A percentile compares a stretch with the other conserved stretches of the same genome.
These are phyloP conservation scores for Pleurotus sapidus DNA, from an alignment of 768 basidiomycete genomes.

Conservation along the genomic window DNA sequence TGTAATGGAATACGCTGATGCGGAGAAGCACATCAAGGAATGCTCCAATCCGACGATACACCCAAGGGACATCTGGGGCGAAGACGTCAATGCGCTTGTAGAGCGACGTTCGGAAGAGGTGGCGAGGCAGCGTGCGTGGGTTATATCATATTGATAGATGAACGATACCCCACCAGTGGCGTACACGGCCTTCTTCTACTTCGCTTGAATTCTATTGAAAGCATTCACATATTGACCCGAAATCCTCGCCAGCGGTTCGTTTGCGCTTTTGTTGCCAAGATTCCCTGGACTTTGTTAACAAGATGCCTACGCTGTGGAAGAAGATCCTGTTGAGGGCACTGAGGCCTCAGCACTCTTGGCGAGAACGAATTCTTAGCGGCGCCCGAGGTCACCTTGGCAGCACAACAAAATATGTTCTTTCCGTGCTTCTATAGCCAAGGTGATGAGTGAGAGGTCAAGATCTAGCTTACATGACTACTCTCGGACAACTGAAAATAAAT, in stretches of 20 bases:
- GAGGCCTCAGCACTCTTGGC: background rate
- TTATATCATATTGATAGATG: conserved; percentile 19
- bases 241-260: no score
- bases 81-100: conserved; percentile 57
- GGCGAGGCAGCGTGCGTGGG: conserved; percentile 51
- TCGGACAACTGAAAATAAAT: no score
- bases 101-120: conserved; percentile 59
- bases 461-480: no score
- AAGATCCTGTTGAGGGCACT: background rate
- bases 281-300: background rate
- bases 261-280: conserved; percentile 1
- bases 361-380: no score
- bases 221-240: background rate
- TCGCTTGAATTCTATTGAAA: background rate
- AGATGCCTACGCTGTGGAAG: no score
- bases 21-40: conserved; percentile 57
- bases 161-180: background rate
- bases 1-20: conserved; percentile 76
- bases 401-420: no score
- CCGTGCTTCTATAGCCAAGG: no score
- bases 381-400: no score
- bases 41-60: conserved; percentile 27
- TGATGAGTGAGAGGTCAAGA: no score
- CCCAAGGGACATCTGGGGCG: conserved; percentile 70
- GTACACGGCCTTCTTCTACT: background rate